Base-by-base conservation (phyloP, 176 grass and related monocot genomes). In the Oropetium thomaeum region DNA sequence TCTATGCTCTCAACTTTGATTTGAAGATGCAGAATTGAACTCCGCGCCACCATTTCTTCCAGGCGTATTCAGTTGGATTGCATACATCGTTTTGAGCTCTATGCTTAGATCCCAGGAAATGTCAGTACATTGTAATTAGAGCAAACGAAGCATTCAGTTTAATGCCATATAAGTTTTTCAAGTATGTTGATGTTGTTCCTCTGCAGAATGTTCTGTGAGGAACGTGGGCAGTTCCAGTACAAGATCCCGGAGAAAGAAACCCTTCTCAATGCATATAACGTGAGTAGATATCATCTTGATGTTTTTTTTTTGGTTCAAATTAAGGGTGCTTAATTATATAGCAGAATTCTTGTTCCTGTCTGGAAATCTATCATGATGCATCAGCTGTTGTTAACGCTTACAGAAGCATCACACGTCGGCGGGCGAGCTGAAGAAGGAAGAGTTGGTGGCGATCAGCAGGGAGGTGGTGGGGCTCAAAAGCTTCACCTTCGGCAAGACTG, bases 191-290 rank as follows among this genome's bases (percentile, higher is more conserved):
- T 2, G 11, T 53, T 71, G 19, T 80, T 59, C 49, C 23, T 70
- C 27, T 54, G 54, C 78, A 96, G 93, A 55, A 49, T 67, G 78
- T 71, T 96, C 2, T 87, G 77, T 43, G 47, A 83, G 66, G 70
- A 87, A 7, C 73, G 65, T 20, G 89, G 93, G 43, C 71, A 73
- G 73, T 28, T 92, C 20, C 84, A 90, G 74, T 73, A 84, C 78
- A 40, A 64, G 32, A 70, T 89, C 58, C 87, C 86, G 4, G 5
- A 22, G 19, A 92, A 23, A 55, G 0, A 40, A 0, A 2, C n/a
- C 0, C 61, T 96, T 1, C 0, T n/a, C 1, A 0, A 57, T 0
- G 64, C n/a, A 5, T 92, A 82, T 5, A 0, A 0, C 0, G 86
- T 92, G 61, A 83, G 82, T 69, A 43, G 4, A 35, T 2, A 16